These are phyloP conservation scores for Avena atlantica DNA, from an alignment of 176 grass and related monocot genomes.

Conservation along the genomic window DNA sequence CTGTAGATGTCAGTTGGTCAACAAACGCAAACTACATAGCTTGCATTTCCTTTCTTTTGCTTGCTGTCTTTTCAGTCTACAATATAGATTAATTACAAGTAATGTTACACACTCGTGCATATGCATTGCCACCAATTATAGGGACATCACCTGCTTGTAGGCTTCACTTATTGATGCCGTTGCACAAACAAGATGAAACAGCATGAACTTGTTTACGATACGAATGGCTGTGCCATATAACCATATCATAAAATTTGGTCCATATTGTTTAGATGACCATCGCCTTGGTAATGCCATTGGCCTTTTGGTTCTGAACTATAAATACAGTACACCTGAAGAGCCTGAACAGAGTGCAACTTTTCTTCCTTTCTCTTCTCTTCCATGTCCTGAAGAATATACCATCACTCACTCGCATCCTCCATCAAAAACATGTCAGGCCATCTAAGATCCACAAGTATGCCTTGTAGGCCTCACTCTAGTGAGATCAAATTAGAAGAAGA, in stretches of 20 bases:
- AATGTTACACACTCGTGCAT: slow-evolving; percentile 23
- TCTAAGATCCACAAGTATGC: slow-evolving; percentile 52
- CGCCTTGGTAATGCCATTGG: not conserved
- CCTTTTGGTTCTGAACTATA: slow-evolving; percentile 25
- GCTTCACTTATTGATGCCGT: slow-evolving; percentile 37
- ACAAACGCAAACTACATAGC: not conserved
- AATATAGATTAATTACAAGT: not conserved
- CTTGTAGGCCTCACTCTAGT: slow-evolving; percentile 25
- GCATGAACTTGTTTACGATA: not conserved
- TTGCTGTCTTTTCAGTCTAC: not conserved
- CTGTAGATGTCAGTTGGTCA: not conserved
- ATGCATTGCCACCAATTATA: slow-evolving; percentile 28
- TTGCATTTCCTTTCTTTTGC: not conserved
- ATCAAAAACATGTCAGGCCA: slow-evolving; percentile 48
- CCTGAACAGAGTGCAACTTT: not conserved
- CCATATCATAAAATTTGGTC: slow-evolving; percentile 3
- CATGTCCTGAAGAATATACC: slow-evolving; percentile 17
- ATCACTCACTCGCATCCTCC: not conserved
- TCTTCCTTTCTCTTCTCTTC: slow-evolving; percentile 26
- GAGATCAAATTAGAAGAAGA: slow-evolving; percentile 45
- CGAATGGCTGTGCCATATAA: not conserved
- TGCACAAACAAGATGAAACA: slow-evolving; percentile 16
- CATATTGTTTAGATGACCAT: not conserved
- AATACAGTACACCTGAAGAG: slow-evolving; percentile 19
- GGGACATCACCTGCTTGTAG: slow-evolving; percentile 18